Conservation (phyloP, 257 asterid species). For the Salvia miltiorrhiza region DNA sequence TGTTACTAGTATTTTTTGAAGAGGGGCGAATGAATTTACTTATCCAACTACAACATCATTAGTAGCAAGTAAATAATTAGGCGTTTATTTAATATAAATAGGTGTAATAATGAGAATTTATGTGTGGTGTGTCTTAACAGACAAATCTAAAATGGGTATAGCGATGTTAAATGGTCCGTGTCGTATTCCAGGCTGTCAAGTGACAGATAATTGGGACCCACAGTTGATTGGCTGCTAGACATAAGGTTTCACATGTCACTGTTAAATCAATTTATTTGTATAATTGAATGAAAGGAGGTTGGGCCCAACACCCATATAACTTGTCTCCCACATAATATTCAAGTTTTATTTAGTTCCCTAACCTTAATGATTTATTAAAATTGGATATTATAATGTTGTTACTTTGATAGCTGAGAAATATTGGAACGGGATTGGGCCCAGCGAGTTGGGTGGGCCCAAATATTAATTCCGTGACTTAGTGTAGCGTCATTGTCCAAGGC, state of each 20-base stretch:
- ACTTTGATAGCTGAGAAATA: too few species aligned
- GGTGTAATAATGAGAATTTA: too few species aligned
- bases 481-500: constrained; percentile 42
- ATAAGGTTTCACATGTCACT: constrained; percentile 2
- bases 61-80: too few species aligned
- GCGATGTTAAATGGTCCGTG: constrained; percentile 4
- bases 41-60: too few species aligned
- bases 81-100: too few species aligned
- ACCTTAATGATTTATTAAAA: too few species aligned
- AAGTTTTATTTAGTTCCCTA: neutral
- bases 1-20: too few species aligned
- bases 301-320: neutral
- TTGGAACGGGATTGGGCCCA: neutral
- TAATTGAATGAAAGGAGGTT: constrained; percentile 5
- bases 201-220: constrained; percentile 1
- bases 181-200: constrained; percentile 19
- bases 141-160: neutral
- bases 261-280: constrained; percentile 8
- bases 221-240: constrained; percentile 22
- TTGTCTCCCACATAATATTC: neutral
- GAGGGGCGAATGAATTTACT: too few species aligned
- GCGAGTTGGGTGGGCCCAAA: constrained; percentile 29
- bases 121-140: too few species aligned
- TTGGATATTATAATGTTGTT: too few species aligned
- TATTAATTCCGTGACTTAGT: constrained; percentile 6